Evolutionary conservation across 257 asterid genomes (phyloP), one percentile per base, ranked within the genome.

Genomic region (Primulina tabacum): DNA sequence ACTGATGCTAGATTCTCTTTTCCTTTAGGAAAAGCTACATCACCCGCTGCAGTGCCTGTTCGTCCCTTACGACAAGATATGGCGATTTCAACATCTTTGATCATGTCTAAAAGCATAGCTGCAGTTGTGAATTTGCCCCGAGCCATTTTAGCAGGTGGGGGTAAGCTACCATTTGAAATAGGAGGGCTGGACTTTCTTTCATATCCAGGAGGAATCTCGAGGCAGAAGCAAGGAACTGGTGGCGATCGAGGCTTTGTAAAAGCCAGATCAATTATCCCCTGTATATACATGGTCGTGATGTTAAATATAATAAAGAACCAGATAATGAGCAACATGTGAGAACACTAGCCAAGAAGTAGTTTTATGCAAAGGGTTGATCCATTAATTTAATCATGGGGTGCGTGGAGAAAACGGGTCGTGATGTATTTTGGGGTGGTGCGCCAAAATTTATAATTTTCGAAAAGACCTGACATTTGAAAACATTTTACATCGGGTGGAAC

Each of bases 11-110:
- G 72, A 72, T 94, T 94, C 35, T 83, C 92, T 79, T 94, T 94
- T 21, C 99, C 99, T 81, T 83, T 84, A 1, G 97, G 99, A 53
- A 91, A 94, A 52, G 99, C 99, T n/a, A 94, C 98, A 8, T 91
- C 99, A n/a, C 99, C 97, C 5, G 99, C 99, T 33, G 99, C 98
- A 29, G 99, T 94, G 55, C 99, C 99, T 17, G 95, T 78, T 73
- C 99, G 80, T 29, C 99, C 99, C 85, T 94, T 94, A 10, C 99
- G 86, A 71, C 85, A 84, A n/a, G 97, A 88, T 35, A 94, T 89
- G 7, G 98, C 97, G 0, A 70, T 75, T 71, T 94, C 99, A 9
- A 89, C 90, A 14, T 91, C 98, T 76, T 88, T 94, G 73, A 84
- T 73, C 24, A 84, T 74, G 33, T 94, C 99, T 29, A 94, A 73